These are phyloP conservation scores for Fusarium nematophilum DNA, from an alignment of 2,329 filamentous ascomycete species.

Conservation along the genomic window DNA sequence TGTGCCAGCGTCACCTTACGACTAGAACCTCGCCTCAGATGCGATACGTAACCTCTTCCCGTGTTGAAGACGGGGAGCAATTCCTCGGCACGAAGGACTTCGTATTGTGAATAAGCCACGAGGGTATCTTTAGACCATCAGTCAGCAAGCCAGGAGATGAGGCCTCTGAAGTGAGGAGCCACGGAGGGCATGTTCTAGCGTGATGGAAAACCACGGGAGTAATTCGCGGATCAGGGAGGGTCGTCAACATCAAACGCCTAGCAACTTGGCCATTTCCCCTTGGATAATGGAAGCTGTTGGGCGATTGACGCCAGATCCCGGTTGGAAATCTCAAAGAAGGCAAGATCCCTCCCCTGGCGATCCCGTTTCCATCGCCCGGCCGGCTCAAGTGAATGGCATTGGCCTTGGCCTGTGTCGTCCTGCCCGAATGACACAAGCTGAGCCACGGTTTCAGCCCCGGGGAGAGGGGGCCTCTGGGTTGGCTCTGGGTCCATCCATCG, in stretches of 20 bases:
- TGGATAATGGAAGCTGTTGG: slow-evolving; percentile 21
- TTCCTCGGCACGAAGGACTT: slow-evolving; percentile 10
- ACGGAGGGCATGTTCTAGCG: background rate
- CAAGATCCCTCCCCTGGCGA: slow-evolving; percentile 20
- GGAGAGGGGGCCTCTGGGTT: slow-evolving; percentile 32
- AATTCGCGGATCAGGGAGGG: no score
- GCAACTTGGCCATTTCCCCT: slow-evolving; percentile 20
- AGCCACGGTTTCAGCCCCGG: slow-evolving; percentile 44
- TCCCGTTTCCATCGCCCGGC: background rate
- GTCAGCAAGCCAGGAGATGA: slow-evolving; percentile 1
- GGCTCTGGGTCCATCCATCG: no score
- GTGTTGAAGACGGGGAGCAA: slow-evolving; percentile 18
- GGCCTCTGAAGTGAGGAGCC: no score
- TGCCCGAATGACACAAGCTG: slow-evolving; percentile 35
- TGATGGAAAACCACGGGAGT: slow-evolving; percentile 3
- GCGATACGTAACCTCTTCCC: slow-evolving; percentile 23
- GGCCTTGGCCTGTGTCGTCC: slow-evolving; percentile 29
- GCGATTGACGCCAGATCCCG: slow-evolving; percentile 26
- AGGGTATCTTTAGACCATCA: background rate
- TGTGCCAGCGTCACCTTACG: slow-evolving; percentile 39
- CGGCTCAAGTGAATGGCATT: slow-evolving; percentile 1
- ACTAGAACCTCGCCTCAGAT: slow-evolving; percentile 5
- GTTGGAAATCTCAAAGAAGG: slow-evolving; percentile 19
- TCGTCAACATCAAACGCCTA: slow-evolving; percentile 40
- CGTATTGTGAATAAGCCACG: background rate